phyloP scores from a whole-genome alignment of 2,329 filamentous ascomycete genomes.

The Elsinoe fawcettii region DNA sequence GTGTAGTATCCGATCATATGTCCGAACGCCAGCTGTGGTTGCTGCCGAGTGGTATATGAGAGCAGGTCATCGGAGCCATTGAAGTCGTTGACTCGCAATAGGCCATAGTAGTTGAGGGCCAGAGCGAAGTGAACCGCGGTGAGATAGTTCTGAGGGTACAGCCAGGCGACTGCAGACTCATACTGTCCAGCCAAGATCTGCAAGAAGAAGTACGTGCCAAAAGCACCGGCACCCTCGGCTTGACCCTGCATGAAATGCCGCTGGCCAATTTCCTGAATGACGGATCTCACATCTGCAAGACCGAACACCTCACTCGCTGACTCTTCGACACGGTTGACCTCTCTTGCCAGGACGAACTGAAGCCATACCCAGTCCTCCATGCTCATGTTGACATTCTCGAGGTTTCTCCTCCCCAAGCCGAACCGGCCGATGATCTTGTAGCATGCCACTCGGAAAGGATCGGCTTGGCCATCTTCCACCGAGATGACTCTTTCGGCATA shows the following conservation, averaged over 20 bases:
- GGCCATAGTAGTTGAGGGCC: slow-evolving; percentile 78
- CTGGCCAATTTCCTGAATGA: slow-evolving; percentile 79
- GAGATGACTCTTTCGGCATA: slow-evolving; percentile 80
- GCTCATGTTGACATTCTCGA: slow-evolving; percentile 51
- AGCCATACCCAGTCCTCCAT: slow-evolving; percentile 63
- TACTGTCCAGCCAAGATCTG: slow-evolving; percentile 88
- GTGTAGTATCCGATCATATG: slow-evolving; percentile 94
- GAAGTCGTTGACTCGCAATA: slow-evolving; percentile 80
- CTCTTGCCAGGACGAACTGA: slow-evolving; percentile 55
- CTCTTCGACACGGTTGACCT: slow-evolving; percentile 54
- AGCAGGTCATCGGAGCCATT: slow-evolving; percentile 61
- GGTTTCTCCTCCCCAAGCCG: slow-evolving; percentile 49
- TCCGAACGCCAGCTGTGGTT: slow-evolving; percentile 86
- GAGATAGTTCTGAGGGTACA: slow-evolving; percentile 85
- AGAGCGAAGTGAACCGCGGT: slow-evolving; percentile 94
- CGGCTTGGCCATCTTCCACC: slow-evolving; percentile 76
- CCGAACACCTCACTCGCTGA: slow-evolving; percentile 56
- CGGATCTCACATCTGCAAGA: slow-evolving; percentile 63
- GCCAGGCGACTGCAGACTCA: slow-evolving; percentile 82
- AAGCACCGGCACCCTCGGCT: slow-evolving; percentile 69
- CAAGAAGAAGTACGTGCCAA: slow-evolving; percentile 88
- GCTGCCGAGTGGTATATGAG: slow-evolving; percentile 58
- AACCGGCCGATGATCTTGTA: slow-evolving; percentile 92
- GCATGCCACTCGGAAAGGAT: slow-evolving; percentile 93
- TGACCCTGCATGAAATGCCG: slow-evolving; percentile 80